Conservation (phyloP, 257 asterid genomes). For the Galeopsis tetrahit region DNA sequence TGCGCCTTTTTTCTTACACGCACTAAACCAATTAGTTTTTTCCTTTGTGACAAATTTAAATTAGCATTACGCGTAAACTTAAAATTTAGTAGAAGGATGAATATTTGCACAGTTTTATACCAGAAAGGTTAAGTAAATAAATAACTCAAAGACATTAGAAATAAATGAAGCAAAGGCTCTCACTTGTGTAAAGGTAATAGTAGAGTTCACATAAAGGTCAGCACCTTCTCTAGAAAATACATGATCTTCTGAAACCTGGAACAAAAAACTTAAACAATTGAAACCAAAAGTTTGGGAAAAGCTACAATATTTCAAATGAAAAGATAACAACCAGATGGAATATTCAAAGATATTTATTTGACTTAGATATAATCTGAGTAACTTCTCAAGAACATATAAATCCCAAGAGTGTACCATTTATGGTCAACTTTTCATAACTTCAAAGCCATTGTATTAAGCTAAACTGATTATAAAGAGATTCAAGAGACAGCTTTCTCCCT, state of each 20-base stretch:
- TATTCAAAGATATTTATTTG: not conserved
- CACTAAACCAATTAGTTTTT: slow-evolving; percentile 12
- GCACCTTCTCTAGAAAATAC: slow-evolving; percentile 80
- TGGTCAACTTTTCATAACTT: slow-evolving; percentile 13
- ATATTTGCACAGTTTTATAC: slow-evolving; percentile 9
- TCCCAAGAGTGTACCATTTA: not conserved
- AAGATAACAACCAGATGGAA: slow-evolving; percentile 14
- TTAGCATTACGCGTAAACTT: slow-evolving; percentile 8
- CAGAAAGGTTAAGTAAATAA: not conserved
- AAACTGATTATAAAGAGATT: not conserved
- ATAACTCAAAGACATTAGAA: not conserved
- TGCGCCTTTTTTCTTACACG: slow-evolving; percentile 6
- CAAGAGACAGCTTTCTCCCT: slow-evolving; percentile 6
- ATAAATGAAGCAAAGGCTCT: slow-evolving; percentile 40
- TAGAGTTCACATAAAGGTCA: slow-evolving; percentile 77
- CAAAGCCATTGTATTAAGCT: slow-evolving; percentile 4
- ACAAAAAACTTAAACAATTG: slow-evolving; percentile 21
- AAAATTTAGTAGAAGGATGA: slow-evolving; percentile 8
- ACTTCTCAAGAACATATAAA: slow-evolving; percentile 13
- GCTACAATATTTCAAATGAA: slow-evolving; percentile 23
- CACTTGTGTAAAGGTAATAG: slow-evolving; percentile 83
- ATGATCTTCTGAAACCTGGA: slow-evolving; percentile 78
- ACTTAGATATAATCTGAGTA: slow-evolving; percentile 12
- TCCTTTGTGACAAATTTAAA: slow-evolving; percentile 18
- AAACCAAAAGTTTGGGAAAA: not conserved